Percentiles rank a stretch among this genome's conserved stretches.
These are phyloP conservation scores for Glutinoglossum americanum DNA, from an alignment of 495 filamentous ascomycete genomes.

Conservation along the genomic window DNA sequence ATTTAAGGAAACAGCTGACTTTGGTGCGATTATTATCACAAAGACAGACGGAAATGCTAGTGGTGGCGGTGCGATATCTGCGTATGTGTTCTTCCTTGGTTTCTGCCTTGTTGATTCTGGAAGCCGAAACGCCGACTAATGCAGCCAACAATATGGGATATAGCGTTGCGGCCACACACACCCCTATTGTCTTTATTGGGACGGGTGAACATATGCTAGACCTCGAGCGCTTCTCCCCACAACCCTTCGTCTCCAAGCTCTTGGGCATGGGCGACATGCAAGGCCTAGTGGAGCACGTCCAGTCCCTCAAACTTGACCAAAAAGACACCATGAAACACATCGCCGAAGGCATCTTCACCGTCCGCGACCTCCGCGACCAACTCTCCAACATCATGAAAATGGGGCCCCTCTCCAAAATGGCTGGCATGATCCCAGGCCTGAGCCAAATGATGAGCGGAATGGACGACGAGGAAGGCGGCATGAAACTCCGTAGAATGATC, in stretches of 20 bases:
- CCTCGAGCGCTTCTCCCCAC: conserved; percentile 76
- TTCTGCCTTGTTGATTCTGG: background rate
- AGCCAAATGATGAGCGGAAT: conserved; percentile 78
- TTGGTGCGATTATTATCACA: conserved; percentile 96
- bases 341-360: conserved; percentile 81
- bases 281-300: conserved; percentile 89
- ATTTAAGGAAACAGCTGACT: conserved; percentile 95
- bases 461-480: conserved; percentile 83
- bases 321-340: conserved; percentile 99
- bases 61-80: conserved; percentile 94
- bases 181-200: conserved; percentile 92
- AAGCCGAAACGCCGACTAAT: background rate
- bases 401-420: conserved; percentile 92
- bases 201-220: conserved; percentile 96
- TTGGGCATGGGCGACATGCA: conserved; percentile 95
- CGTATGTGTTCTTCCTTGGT: conserved; percentile 14
- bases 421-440: conserved; percentile 94
- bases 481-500: conserved; percentile 93
- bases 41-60: conserved; percentile 94
- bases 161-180: conserved; percentile 74
- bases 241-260: conserved; percentile 75
- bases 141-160: background rate
- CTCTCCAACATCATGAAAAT: conserved; percentile 98
- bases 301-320: conserved; percentile 87
- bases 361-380: conserved; percentile 88